These are phyloP conservation scores for Dianthus caryophyllus DNA, from an alignment of 148 eudicot species.

Conservation along the genomic window DNA sequence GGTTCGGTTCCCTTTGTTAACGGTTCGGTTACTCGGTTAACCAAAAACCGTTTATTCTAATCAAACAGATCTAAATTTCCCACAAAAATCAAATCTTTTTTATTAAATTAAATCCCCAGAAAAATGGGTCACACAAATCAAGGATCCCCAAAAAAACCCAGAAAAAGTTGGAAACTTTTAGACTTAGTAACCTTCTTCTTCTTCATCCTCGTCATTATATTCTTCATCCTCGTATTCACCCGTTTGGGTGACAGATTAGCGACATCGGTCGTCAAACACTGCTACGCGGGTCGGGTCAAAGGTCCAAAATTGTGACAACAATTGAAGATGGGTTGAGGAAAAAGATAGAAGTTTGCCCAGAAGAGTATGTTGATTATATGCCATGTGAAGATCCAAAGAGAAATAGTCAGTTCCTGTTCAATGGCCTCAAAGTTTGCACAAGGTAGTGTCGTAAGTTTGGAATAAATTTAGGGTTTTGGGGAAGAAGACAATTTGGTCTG, in stretches of 20 bases:
- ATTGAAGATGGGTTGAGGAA: conserved; percentile 41
- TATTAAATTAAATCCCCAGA: too few relatives aligned
- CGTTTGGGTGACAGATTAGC: conserved; percentile 78
- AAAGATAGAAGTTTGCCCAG: conserved; percentile 50
- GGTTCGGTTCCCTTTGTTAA: too few relatives aligned
- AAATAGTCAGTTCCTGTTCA: conserved; percentile 61
- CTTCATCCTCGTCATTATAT: conserved; percentile 60
- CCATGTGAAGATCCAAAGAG: conserved; percentile 91
- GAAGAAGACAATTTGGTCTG: too few relatives aligned
- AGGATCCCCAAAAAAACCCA: conserved; percentile 58
- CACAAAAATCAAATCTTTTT: neutral
- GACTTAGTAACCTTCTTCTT: conserved; percentile 53
- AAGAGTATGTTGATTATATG: conserved; percentile 72
- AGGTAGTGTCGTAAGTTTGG: too few relatives aligned
- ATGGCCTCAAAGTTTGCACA: conserved; percentile 61
- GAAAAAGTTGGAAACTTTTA: conserved; percentile 57
- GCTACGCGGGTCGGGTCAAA: conserved; percentile 62
- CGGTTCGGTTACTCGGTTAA: too few relatives aligned
- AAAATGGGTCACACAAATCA: conserved; percentile 75
- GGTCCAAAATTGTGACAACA: conserved; percentile 34
- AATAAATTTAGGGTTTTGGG: too few relatives aligned
- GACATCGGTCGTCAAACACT: conserved; percentile 66
- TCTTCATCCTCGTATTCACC: conserved; percentile 64
- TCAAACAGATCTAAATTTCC: neutral
- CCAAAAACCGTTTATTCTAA: too few relatives aligned